Evolutionary conservation across 345 rosid species (phyloP), one percentile per base, ranked within the genome.

Genomic region (Luvunga scandens): DNA sequence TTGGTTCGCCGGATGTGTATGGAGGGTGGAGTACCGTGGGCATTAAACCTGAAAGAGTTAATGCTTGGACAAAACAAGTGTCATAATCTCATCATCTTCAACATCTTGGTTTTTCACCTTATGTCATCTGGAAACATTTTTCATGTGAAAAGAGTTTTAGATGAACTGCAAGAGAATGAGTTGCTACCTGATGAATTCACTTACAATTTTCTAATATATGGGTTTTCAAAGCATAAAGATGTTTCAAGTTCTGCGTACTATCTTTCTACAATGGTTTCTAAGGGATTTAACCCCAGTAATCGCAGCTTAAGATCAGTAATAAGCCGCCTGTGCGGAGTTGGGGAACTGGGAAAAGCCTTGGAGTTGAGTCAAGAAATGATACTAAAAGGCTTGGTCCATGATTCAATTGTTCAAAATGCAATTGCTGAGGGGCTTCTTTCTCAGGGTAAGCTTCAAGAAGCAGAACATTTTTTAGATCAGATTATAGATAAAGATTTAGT

Each of bases 171-270:
- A 67, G 87, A 72, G 75, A 85, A 83, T 72, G 86, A 89, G 64
- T 30, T 86, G 59, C 71, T 25, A 63, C 89, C 82, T 18, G 85
- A 91, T 66, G 91, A 94, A 81, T 87, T 79, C 1, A 88, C 90
- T 18, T 87, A 84, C 76, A 89, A 94, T 82, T 91, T 94, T 87
- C 93, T 94, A 65, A 80, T 91, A 16, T 68, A 87, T 34, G 92
- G 98, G 4, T 91, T 90, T 83, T 80, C 85, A 27, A 78, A 69
- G 28, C 79, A 84, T 70, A 85, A 82, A 77, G 90, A 92, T 73
- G 48, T 68, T 66, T 73, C 85, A 14, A 78, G 80, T 82, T 81
- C 90, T 78, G 60, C 82, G 75, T 76, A 63, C 33, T 89, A 87
- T 82, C 84, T 91, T 22, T 85, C 84, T 9, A 69, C 84, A n/a